Evolutionary conservation across 352 stramenopile species (phyloP).

Genomic region (Phytophthora chlamydospora): DNA sequence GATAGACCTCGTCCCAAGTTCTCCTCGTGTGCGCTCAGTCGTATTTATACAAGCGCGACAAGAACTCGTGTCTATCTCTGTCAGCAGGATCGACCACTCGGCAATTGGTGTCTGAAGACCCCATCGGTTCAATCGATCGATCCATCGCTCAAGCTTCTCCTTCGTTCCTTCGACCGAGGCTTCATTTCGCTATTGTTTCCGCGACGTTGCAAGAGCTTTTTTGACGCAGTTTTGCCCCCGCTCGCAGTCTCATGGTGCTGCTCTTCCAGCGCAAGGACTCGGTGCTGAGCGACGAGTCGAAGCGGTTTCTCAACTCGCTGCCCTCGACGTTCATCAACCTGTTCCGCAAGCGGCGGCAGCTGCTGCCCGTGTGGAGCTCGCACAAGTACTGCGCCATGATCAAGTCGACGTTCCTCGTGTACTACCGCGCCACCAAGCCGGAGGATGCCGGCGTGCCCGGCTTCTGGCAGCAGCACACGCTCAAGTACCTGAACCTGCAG

Average conservation of each 20-base stretch:
- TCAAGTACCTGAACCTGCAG: constrained; percentile 85
- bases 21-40: neutral
- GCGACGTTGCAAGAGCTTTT: constrained; percentile 5
- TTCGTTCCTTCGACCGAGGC: constrained; percentile 1
- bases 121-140: constrained; percentile 17
- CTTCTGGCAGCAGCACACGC: constrained; percentile 34
- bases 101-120: constrained; percentile 19
- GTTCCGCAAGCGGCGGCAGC: constrained; percentile 84
- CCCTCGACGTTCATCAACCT: constrained; percentile 83
- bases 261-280: constrained; percentile 81
- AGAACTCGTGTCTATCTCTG: constrained; percentile 29
- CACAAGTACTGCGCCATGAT: constrained; percentile 89
- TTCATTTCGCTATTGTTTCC: constrained; percentile 29
- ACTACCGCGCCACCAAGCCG: constrained; percentile 74
- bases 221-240: neutral
- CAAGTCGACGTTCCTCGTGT: constrained; percentile 87
- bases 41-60: constrained; percentile 26
- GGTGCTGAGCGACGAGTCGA: constrained; percentile 78
- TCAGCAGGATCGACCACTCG: constrained; percentile 12
- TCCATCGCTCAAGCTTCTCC: constrained; percentile 16
- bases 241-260: constrained; percentile 63
- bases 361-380: constrained; percentile 84
- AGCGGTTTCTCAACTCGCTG: constrained; percentile 85
- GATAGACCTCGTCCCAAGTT: constrained; percentile 32
- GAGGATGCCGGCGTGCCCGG: constrained; percentile 42